Base-by-base conservation (phyloP, 345 rosid genomes). In the Brassica rapa region DNA sequence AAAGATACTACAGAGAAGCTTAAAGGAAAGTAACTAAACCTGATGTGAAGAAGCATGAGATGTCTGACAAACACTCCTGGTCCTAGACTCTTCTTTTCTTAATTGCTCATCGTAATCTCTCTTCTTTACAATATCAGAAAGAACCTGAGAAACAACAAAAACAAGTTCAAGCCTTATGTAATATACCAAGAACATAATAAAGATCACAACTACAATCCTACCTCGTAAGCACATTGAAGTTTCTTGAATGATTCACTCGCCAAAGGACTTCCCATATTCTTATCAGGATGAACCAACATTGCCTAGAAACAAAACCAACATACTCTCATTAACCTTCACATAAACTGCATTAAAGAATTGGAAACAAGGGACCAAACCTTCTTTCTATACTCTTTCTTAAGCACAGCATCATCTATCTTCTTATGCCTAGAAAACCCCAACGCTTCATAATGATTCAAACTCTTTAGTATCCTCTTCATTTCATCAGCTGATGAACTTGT, bases 251-350 rank as follows among this genome's bases (percentile, higher is more conserved):
- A 93, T 79, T 96, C 99, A 76, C 99, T 93, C 24, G 98, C 98
- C 32, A 87, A 77, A 41, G 94, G 85, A 84, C 89, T 96, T 74
- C 99, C 98, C 97, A 87, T 87, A 77, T 96, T 96, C 82, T 96
- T 96, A 87, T 93, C 99, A 5, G 99, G 99, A 89, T 96, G 99
- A 66, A 96, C 99, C 83, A 93, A 88, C 98, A 90, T 96, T 72
- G 99, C 99, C 99, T 95, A 82, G n/a, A 49, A 60, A 70, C 12
- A n/a, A 80, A 15, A 72, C 25, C 25, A 41, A 74, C n/a, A 70
- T n/a, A 70, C 2, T 35, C 37, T 76, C 62, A 41, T 49, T 71
- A 75, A 37, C 66, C 49, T 30, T 5, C 0, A 15, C 2, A 76
- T 5, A 61, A 49, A 16, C 3, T 62, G 66, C 68, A 67, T 37